phyloP scores from a whole-genome alignment of 2,329 filamentous ascomycete genomes.

The Fusarium drepaniforme region DNA sequence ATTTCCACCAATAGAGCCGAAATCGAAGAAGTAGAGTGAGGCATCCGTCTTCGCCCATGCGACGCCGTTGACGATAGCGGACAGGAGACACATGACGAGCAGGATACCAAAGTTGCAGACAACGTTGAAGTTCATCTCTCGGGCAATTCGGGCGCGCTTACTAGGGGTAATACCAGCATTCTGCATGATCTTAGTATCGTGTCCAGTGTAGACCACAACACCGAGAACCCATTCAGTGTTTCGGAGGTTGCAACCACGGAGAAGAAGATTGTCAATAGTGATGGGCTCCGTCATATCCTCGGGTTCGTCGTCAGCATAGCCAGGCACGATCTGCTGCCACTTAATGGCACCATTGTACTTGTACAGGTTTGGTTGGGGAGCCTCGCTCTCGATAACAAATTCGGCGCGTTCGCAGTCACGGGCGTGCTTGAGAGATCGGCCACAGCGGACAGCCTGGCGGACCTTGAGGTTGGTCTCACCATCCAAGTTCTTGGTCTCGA shows the following conservation, averaged over 20 bases:
- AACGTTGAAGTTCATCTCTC: slow-evolving; percentile 97
- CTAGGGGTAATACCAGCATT: slow-evolving; percentile 96
- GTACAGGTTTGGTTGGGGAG: slow-evolving; percentile 93
- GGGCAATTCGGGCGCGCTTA: slow-evolving; percentile 91
- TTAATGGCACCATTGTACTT: slow-evolving; percentile 91
- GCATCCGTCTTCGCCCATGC: slow-evolving; percentile 82
- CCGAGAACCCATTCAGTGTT: slow-evolving; percentile 98
- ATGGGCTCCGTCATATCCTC: slow-evolving; percentile 92
- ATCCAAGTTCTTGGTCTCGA: slow-evolving; percentile 98
- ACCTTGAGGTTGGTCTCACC: slow-evolving; percentile 98
- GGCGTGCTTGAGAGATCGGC: slow-evolving; percentile 85
- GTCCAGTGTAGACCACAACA: slow-evolving; percentile 92
- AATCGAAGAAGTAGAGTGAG: slow-evolving; percentile 87
- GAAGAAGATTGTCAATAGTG: slow-evolving; percentile 92
- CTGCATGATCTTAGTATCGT: slow-evolving; percentile 99
- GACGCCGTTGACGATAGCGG: slow-evolving; percentile 86
- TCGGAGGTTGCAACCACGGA: slow-evolving; percentile 91
- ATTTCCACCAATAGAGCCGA: slow-evolving; percentile 81
- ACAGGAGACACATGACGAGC: slow-evolving; percentile 88
- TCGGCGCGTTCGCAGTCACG: slow-evolving; percentile 91
- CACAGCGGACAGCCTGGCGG: slow-evolving; percentile 88
- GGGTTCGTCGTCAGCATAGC: slow-evolving; percentile 70
- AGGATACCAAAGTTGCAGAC: slow-evolving; percentile 95
- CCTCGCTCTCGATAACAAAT: slow-evolving; percentile 90
- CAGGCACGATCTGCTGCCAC: slow-evolving; percentile 82